Evolutionary conservation across 805 yeast genomes (phyloP).

Genomic region (Suhomyces emberorum): DNA sequence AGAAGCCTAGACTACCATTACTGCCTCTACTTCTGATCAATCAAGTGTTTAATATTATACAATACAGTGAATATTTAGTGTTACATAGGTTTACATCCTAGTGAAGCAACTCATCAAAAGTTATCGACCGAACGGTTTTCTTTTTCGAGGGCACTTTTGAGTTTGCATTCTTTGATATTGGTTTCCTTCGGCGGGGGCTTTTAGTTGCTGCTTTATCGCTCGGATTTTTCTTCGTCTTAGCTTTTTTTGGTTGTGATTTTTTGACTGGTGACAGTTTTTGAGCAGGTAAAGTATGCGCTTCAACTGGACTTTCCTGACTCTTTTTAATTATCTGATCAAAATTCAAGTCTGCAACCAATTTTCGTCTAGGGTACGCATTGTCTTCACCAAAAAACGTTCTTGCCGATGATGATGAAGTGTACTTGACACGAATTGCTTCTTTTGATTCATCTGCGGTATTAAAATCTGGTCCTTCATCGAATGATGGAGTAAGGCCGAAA

Average conservation of each 20-base stretch:
- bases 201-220: slow-evolving; percentile 1
- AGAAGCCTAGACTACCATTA: no score
- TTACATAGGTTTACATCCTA: no score
- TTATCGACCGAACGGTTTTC: slow-evolving; percentile 17
- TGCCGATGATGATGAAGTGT: slow-evolving; percentile 25
- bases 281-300: slow-evolving; percentile 6
- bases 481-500: slow-evolving; percentile 13
- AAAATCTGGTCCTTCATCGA: slow-evolving; percentile 12
- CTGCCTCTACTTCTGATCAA: no score
- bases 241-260: not conserved
- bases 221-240: not conserved
- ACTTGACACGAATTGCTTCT: slow-evolving; percentile 16
- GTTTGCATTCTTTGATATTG: slow-evolving; percentile 1
- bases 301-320: slow-evolving; percentile 8
- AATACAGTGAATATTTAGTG: no score
- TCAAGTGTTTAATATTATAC: no score
- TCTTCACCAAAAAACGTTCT: slow-evolving; percentile 23
- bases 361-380: slow-evolving; percentile 20
- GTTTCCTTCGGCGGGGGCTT: slow-evolving; percentile 1
- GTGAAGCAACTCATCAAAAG: slow-evolving; percentile 17
- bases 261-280: no score
- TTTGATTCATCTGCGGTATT: slow-evolving; percentile 1
- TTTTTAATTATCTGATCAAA: slow-evolving; percentile 27
- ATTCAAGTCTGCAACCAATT: slow-evolving; percentile 27
- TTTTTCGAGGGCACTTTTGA: slow-evolving; percentile 3